These are phyloP conservation scores for Colletotrichum coccodes DNA, from an alignment of 2,329 filamentous ascomycete genomes.

Conservation along the genomic window DNA sequence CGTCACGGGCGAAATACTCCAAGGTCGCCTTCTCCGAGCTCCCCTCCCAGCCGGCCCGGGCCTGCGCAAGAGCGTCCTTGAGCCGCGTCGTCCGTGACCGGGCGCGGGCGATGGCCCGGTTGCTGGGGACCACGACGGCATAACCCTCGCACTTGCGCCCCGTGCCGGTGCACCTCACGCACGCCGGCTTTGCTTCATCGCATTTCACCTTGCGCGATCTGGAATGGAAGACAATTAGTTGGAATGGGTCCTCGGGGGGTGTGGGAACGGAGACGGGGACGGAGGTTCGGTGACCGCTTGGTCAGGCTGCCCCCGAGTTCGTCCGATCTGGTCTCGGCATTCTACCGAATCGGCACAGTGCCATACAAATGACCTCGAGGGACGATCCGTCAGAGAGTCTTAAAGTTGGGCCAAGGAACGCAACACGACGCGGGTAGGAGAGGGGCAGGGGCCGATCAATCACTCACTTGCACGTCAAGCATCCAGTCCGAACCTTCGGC, in stretches of 20 bases:
- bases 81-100: slow-evolving; percentile 30
- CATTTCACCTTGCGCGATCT: slow-evolving; percentile 68
- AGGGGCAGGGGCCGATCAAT: background rate
- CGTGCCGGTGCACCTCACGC: slow-evolving; percentile 63
- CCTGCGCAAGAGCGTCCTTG: slow-evolving; percentile 21
- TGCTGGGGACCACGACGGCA: slow-evolving; percentile 29
- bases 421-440: background rate
- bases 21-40: slow-evolving; percentile 38
- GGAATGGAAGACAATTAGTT: background rate
- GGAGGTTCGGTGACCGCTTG: background rate
- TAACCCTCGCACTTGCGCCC: slow-evolving; percentile 69
- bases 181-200: slow-evolving; percentile 64
- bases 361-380: background rate
- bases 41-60: slow-evolving; percentile 17
- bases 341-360: background rate
- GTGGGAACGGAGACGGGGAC: background rate
- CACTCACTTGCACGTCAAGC: slow-evolving; percentile 64
- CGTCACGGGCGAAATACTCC: slow-evolving; percentile 47
- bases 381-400: background rate
- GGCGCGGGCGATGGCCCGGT: slow-evolving; percentile 25
- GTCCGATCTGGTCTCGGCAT: background rate
- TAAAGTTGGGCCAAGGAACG: background rate
- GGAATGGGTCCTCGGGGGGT: background rate
- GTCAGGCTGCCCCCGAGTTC: background rate
- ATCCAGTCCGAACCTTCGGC: slow-evolving; percentile 58